Conservation (phyloP, 2,329 filamentous ascomycete genomes). For the Sporothrix protearum region DNA sequence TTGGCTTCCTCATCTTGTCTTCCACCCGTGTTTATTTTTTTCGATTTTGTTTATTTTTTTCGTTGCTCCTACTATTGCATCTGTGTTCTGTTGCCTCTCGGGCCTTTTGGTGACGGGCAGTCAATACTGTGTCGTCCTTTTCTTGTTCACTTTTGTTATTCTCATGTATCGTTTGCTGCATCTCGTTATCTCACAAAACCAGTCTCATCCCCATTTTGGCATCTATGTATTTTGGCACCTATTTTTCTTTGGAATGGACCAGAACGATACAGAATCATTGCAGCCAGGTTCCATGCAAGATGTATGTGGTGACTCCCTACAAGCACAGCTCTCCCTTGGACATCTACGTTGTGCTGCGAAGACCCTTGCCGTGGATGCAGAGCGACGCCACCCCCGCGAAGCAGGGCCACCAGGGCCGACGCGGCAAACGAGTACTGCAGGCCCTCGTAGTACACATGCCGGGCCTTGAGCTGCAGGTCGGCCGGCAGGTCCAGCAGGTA, state of each 20-base stretch:
- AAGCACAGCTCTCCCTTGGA: neutral
- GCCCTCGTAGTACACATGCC: slow-evolving; percentile 58
- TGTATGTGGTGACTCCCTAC: neutral
- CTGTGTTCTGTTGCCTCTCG: neutral
- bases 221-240: neutral
- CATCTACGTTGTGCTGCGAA: slow-evolving; percentile 14
- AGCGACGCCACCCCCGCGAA: slow-evolving; percentile 43
- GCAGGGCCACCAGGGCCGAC: slow-evolving; percentile 49
- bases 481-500: slow-evolving; percentile 52
- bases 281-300: neutral
- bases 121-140: neutral
- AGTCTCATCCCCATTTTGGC: slow-evolving; percentile 7
- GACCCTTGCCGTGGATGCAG: slow-evolving; percentile 11
- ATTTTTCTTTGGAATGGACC: too few relatives aligned
- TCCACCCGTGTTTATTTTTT: neutral
- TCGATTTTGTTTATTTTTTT: neutral
- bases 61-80: neutral
- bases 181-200: slow-evolving; percentile 22
- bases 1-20: too few relatives aligned
- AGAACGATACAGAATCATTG: neutral
- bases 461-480: slow-evolving; percentile 54
- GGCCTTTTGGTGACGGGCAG: slow-evolving; percentile 1
- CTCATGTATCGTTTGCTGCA: slow-evolving; percentile 6
- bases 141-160: neutral
- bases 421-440: slow-evolving; percentile 54